phyloP scores from a whole-genome alignment of 1,284 basidiomycete species.

The Ustilago tritici region DNA sequence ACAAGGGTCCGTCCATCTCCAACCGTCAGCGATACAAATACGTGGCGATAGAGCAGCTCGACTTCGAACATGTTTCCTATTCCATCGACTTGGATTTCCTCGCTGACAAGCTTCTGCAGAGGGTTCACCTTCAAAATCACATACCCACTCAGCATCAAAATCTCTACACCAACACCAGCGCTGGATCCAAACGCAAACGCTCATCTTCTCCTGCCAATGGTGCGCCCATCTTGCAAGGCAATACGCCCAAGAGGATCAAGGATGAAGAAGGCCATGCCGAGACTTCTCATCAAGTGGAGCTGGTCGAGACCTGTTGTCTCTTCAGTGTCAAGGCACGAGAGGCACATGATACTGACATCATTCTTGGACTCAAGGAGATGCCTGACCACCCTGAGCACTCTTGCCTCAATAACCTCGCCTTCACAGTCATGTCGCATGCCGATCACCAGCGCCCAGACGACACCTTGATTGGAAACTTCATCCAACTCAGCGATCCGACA shows the following conservation, averaged over 20 bases:
- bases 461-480: conserved; percentile 16
- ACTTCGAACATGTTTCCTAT: conserved; percentile 49
- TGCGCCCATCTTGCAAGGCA: not conserved
- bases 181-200: conserved; percentile 20
- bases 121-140: no score
- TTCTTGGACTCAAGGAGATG: conserved; percentile 25
- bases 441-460: conserved; percentile 1
- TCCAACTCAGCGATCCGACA: conserved; percentile 7
- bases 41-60: conserved; percentile 24
- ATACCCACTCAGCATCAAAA: not conserved
- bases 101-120: not conserved
- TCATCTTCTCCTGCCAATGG: not conserved
- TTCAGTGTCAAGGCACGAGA: conserved; percentile 35
- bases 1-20: not conserved
- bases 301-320: conserved; percentile 32
- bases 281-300: not conserved
- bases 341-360: conserved; percentile 11
- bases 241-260: conserved; percentile 12
- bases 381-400: not conserved
- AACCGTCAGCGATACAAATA: conserved; percentile 6
- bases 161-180: not conserved
- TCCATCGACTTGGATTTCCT: conserved; percentile 32
- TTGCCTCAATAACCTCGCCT: conserved; percentile 11
- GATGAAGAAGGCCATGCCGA: not conserved
- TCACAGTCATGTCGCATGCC: not conserved